Evolutionary conservation across 495 filamentous ascomycete genomes (phyloP), one percentile per base, ranked within the genome.

Genomic region (Lineolata rhizophorae): DNA sequence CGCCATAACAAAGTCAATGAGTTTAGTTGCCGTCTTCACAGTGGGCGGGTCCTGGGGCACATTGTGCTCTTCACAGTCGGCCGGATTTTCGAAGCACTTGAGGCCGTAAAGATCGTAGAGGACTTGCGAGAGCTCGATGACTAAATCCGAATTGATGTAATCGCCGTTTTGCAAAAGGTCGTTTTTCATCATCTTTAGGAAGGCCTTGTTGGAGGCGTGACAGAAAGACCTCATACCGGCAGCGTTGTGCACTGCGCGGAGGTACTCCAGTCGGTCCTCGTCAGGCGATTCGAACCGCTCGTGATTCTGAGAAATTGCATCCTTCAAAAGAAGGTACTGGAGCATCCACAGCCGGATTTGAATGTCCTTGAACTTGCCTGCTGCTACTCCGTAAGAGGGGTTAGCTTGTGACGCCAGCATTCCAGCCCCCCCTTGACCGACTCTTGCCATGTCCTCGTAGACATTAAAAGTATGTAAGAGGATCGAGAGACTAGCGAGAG

Each of bases 71-170:
- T 67, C 56, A 20, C 78, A 61, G 22, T 72, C 61, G 24, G 60
- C 62, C 20, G 73, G 60, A 27, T 69, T 65, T 1, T 73, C 61
- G 3, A 76, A 76, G 5, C 85, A 67, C 40, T 76, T 80, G 35
- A 92, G 58, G 2, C 78, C 82, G 48, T 92, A 72, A 2, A 92
- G 61, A 49, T 94, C 84, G 46, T 71, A 82, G n/a, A 94, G 62
- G 4, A 87, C 65, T 46, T 94, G 84, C 17, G 73, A 72, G 9
- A 85, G 61, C 43, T 94, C 82, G 30, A 56, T 47, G 14, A 49
- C 48, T 25, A 56, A 47, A 34, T 57, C 50, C 22, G 45, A 25
- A n/a, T n/a, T n/a, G n/a, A n/a, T n/a, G n/a, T n/a, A n/a, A n/a
- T n/a, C n/a, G 17, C 17, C 28, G 9, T 9, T 18, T 30, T 30